Evolutionary conservation across 768 basidiomycete species (phyloP).

Genomic region (Panellus pusillus): DNA sequence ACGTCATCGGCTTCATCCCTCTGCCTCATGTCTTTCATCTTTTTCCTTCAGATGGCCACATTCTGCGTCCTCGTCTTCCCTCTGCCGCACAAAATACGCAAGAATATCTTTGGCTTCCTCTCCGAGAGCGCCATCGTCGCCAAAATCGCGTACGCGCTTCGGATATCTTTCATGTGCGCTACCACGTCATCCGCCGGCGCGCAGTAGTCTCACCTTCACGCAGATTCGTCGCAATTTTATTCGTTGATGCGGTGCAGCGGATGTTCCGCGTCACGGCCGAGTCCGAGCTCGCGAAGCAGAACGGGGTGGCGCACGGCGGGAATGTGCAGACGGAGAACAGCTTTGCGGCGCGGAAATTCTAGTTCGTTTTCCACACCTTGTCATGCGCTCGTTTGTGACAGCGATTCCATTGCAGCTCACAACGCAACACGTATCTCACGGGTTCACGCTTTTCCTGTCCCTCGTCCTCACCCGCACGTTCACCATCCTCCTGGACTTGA

Average conservation of each 20-base stretch:
- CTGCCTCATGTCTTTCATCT: neutral
- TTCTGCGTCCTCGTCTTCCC: constrained; percentile 85
- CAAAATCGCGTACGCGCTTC: constrained; percentile 87
- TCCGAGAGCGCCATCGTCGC: constrained; percentile 70
- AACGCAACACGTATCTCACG: constrained; percentile 90
- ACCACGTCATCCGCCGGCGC: constrained; percentile 6
- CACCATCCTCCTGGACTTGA: constrained; percentile 87
- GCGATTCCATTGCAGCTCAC: constrained; percentile 51
- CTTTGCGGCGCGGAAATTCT: constrained; percentile 91
- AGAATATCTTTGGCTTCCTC: constrained; percentile 71
- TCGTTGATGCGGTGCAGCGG: constrained; percentile 89
- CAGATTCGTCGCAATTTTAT: constrained; percentile 84
- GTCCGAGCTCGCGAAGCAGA: constrained; percentile 61
- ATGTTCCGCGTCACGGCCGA: constrained; percentile 84
- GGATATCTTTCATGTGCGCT: constrained; percentile 89
- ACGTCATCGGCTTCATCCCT: constrained; percentile 6
- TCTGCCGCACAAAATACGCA: constrained; percentile 74
- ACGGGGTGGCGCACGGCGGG: constrained; percentile 46
- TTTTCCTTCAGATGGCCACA: constrained; percentile 60
- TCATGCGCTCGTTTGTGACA: neutral
- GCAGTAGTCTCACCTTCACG: neutral
- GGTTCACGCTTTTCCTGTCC: constrained; percentile 93
- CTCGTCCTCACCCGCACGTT: constrained; percentile 92
- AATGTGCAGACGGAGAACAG: constrained; percentile 83
- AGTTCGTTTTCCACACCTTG: constrained; percentile 46